Percentiles rank a stretch among this genome's conserved stretches.
Conservation (phyloP, 345 rosid species). For the Arabidopsis arenosa region DNA sequence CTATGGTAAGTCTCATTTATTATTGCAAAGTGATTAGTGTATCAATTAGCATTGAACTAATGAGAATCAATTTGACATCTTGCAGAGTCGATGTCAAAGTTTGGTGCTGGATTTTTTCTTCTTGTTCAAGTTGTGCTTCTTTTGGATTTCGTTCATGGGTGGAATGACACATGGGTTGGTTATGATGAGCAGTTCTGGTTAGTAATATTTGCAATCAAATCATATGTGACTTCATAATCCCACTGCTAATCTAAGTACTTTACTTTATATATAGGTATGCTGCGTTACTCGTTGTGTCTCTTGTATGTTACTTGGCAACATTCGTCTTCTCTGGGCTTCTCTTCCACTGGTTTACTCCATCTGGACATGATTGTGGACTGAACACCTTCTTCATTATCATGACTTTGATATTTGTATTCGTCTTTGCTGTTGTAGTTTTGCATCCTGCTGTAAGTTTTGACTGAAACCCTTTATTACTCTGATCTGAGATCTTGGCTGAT, state of each 20-base stretch:
- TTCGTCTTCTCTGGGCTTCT: slow-evolving; percentile 96
- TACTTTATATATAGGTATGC: slow-evolving; percentile 60
- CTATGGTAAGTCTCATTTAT: slow-evolving; percentile 61
- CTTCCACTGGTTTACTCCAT: slow-evolving; percentile 96
- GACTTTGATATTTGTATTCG: slow-evolving; percentile 68
- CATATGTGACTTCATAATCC: slow-evolving; percentile 17
- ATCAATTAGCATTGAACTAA: neutral
- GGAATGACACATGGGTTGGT: slow-evolving; percentile 99
- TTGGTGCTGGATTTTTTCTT: slow-evolving; percentile 96
- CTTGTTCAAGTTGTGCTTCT: slow-evolving; percentile 98
- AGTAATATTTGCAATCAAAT: slow-evolving; percentile 42
- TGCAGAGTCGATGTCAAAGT: slow-evolving; percentile 87
- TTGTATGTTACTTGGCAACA: slow-evolving; percentile 80
- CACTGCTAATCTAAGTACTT: slow-evolving; percentile 6
- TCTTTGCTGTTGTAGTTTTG: slow-evolving; percentile 82
- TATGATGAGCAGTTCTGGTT: slow-evolving; percentile 98
- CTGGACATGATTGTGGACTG: slow-evolving; percentile 96
- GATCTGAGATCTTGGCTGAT: neutral
- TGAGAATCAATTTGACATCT: slow-evolving; percentile 20
- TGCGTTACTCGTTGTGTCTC: slow-evolving; percentile 81
- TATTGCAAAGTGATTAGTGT: neutral
- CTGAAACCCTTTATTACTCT: neutral
- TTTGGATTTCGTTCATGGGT: slow-evolving; percentile 97
- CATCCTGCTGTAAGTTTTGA: slow-evolving; percentile 87
- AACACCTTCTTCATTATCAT: slow-evolving; percentile 84